phyloP scores from a whole-genome alignment of 202 grass and related monocot genomes.

The Saccharum hybrid region DNA sequence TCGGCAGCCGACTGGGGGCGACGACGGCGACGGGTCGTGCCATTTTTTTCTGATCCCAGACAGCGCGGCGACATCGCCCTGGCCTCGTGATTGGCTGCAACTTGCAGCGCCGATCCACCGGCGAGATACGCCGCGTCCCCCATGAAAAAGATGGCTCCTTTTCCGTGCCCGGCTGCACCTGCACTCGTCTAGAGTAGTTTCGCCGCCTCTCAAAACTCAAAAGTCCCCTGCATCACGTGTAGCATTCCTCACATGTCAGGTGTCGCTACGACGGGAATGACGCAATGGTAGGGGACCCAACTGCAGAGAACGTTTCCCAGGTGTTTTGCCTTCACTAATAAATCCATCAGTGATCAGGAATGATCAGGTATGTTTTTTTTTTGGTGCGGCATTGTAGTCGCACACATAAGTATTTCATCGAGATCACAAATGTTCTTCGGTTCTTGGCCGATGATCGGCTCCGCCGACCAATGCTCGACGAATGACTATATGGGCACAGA shows the following conservation, averaged over 20 bases:
- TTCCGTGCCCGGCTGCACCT: background rate
- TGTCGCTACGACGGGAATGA: too few relatives aligned
- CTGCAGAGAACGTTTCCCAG: too few relatives aligned
- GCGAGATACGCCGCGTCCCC: conserved; percentile 22
- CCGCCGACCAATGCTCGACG: background rate
- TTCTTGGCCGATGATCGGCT: background rate
- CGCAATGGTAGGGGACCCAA: too few relatives aligned
- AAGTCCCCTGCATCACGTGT: background rate
- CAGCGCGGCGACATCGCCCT: background rate
- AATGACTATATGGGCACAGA: background rate
- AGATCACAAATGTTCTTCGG: background rate
- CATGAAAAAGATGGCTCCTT: conserved; percentile 1
- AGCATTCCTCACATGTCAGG: too few relatives aligned
- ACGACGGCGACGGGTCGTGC: conserved; percentile 32
- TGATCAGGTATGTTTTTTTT: too few relatives aligned
- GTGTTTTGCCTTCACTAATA: too few relatives aligned
- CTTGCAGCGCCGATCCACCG: conserved; percentile 11
- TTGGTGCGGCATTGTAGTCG: too few relatives aligned
- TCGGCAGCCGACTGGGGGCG: conserved; percentile 21
- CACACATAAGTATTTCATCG: background rate
- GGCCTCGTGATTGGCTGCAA: conserved; percentile 47
- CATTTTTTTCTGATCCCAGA: conserved; percentile 1
- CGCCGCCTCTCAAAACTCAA: too few relatives aligned
- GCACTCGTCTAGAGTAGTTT: background rate
- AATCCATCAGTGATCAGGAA: too few relatives aligned